Conservation (phyloP, 2,329 filamentous ascomycete species). For the Zymoseptoria crescenta region DNA sequence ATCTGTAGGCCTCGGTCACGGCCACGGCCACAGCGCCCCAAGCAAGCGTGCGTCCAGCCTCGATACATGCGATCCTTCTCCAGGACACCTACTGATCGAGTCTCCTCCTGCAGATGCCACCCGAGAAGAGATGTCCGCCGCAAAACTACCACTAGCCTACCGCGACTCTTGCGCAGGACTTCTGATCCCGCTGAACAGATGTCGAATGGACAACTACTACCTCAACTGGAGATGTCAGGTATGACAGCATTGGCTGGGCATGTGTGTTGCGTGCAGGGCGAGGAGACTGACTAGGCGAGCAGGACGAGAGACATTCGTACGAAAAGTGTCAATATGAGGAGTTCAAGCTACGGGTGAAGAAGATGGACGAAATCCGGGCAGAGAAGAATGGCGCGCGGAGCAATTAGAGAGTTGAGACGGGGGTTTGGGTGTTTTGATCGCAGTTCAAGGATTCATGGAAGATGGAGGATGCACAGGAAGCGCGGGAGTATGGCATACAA, state of each 20-base stretch:
- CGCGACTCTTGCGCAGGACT: conserved; percentile 93
- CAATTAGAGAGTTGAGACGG: conserved; percentile 53
- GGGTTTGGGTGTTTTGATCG: background rate
- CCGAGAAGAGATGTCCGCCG: conserved; percentile 88
- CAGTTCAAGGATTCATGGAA: background rate
- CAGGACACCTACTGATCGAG: background rate
- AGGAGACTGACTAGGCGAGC: conserved; percentile 5
- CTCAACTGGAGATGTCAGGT: conserved; percentile 97
- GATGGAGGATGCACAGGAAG: background rate
- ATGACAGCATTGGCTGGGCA: conserved; percentile 18
- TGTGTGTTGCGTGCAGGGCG: background rate
- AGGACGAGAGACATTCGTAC: conserved; percentile 96
- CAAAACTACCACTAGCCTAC: conserved; percentile 80
- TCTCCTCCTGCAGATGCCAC: conserved; percentile 54
- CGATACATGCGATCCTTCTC: background rate
- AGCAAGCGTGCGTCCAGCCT: conserved; percentile 24
- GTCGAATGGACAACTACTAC: conserved; percentile 86
- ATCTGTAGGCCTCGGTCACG: conserved; percentile 38
- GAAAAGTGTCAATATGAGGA: conserved; percentile 99
- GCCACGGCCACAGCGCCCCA: conserved; percentile 31
- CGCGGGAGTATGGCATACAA: background rate
- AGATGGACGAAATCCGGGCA: conserved; percentile 93
- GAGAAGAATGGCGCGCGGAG: conserved; percentile 77
- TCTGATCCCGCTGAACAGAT: conserved; percentile 90
- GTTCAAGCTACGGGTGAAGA: conserved; percentile 96